Conservation (phyloP, 2,329 filamentous ascomycete genomes). For the Sclerotinia subarctica region DNA sequence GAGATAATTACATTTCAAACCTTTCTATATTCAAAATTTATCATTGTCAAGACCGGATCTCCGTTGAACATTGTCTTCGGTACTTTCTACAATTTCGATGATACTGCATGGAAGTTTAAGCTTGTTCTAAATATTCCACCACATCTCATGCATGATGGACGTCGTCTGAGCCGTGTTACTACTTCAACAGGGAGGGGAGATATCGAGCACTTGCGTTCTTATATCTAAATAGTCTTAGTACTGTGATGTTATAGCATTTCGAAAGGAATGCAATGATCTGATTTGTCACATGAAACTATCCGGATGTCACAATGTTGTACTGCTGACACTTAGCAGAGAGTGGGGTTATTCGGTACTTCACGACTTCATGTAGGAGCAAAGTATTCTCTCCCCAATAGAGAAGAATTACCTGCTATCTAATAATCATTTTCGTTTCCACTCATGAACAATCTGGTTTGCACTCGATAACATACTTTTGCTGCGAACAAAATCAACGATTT, state of each 20-base stretch:
- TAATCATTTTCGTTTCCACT: no score
- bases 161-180: not conserved
- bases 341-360: not conserved
- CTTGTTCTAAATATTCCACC: not conserved
- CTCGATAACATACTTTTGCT: no score
- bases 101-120: not conserved
- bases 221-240: not conserved
- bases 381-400: not conserved
- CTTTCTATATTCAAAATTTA: no score
- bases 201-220: not conserved
- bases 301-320: not conserved
- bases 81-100: not conserved
- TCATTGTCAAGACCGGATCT: no score
- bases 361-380: not conserved
- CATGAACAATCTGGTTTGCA: no score
- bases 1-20: no score
- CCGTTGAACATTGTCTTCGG: no score
- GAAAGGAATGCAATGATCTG: not conserved
- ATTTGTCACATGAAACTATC: not conserved
- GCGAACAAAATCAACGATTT: not conserved
- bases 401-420: not conserved
- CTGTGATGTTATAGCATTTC: not conserved
- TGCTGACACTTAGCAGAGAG: slow-evolving; percentile 9
- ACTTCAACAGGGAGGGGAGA: no score
- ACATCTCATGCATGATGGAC: not conserved